Conservation (phyloP, 805 yeast genomes). For the Saturnispora besseyi region DNA sequence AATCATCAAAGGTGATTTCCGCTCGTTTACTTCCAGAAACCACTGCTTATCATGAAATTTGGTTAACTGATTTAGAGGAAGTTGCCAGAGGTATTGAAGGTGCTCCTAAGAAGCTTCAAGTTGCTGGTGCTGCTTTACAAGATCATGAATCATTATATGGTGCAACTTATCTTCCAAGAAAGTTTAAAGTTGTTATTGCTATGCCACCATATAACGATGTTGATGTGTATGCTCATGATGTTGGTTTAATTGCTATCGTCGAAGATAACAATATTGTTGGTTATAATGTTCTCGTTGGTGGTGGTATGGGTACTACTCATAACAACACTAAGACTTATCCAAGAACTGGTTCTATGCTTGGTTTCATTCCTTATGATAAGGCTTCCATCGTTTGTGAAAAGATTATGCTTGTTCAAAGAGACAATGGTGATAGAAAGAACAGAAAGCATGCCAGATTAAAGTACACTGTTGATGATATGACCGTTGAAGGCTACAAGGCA, state of each 20-base stretch:
- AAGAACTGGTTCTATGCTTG: slow-evolving; percentile 83
- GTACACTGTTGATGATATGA: slow-evolving; percentile 91
- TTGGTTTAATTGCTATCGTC: slow-evolving; percentile 84
- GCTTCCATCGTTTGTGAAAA: slow-evolving; percentile 77
- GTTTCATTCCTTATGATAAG: slow-evolving; percentile 61
- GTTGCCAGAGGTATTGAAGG: slow-evolving; percentile 45
- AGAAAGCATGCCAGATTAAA: slow-evolving; percentile 97
- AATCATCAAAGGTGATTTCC: slow-evolving; percentile 55
- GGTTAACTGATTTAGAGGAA: slow-evolving; percentile 44
- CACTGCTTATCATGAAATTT: slow-evolving; percentile 93
- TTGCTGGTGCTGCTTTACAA: slow-evolving; percentile 78
- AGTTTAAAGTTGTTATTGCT: slow-evolving; percentile 88
- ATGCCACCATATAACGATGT: slow-evolving; percentile 96
- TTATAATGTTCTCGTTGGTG: slow-evolving; percentile 86
- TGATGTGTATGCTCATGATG: slow-evolving; percentile 92
- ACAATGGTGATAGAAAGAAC: slow-evolving; percentile 87
- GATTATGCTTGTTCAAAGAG: slow-evolving; percentile 90
- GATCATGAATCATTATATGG: slow-evolving; percentile 86
- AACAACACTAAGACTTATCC: slow-evolving; percentile 96
- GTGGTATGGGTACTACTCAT: slow-evolving; percentile 99
- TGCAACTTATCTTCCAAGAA: slow-evolving; percentile 82
- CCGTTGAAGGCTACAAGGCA: slow-evolving; percentile 70
- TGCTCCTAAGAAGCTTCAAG: slow-evolving; percentile 78
- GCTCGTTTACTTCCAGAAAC: slow-evolving; percentile 83
- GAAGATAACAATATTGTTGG: slow-evolving; percentile 62